Percentiles rank a stretch among this genome's conserved stretches.
phyloP scores from a whole-genome alignment of 1,284 basidiomycete species.

The Cryptococcus hybrid region DNA sequence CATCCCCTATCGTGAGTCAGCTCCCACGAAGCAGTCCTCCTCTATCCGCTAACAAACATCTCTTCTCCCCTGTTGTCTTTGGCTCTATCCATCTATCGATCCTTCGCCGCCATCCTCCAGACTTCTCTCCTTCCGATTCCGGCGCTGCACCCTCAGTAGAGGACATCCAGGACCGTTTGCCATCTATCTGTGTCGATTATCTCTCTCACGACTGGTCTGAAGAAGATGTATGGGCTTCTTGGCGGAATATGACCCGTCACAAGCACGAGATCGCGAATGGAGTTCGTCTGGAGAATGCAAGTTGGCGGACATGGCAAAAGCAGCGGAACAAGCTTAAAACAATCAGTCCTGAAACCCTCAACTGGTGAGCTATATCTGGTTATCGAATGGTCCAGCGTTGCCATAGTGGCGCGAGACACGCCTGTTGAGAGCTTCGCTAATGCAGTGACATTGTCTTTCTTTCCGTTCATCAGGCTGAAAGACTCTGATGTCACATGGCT shows the following conservation, averaged over 20 bases:
- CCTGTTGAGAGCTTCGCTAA: constrained; percentile 1
- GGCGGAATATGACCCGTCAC: constrained; percentile 97
- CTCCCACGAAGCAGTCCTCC: neutral
- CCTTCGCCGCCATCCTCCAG: constrained; percentile 17
- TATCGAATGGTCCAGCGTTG: neutral
- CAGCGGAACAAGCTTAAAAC: constrained; percentile 96
- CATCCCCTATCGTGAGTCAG: constrained; percentile 43
- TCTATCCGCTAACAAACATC: neutral
- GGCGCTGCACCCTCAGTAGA: constrained; percentile 53
- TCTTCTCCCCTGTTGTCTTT: neutral
- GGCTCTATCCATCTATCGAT: neutral
- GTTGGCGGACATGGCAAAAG: constrained; percentile 99
- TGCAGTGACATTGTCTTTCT: neutral
- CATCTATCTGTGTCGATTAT: constrained; percentile 63
- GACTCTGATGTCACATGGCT: constrained; percentile 99
- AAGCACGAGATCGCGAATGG: constrained; percentile 99
- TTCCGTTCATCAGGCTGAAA: constrained; percentile 74
- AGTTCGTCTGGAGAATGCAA: constrained; percentile 91
- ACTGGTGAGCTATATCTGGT: constrained; percentile 69
- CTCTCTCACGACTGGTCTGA: constrained; percentile 93
- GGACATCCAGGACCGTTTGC: constrained; percentile 56
- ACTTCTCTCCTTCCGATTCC: constrained; percentile 47
- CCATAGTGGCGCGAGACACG: neutral
- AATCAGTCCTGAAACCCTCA: constrained; percentile 93
- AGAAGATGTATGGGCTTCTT: constrained; percentile 97